phyloP scores from a whole-genome alignment of 2,329 filamentous ascomycete genomes.

The Aschersonia sp. region DNA sequence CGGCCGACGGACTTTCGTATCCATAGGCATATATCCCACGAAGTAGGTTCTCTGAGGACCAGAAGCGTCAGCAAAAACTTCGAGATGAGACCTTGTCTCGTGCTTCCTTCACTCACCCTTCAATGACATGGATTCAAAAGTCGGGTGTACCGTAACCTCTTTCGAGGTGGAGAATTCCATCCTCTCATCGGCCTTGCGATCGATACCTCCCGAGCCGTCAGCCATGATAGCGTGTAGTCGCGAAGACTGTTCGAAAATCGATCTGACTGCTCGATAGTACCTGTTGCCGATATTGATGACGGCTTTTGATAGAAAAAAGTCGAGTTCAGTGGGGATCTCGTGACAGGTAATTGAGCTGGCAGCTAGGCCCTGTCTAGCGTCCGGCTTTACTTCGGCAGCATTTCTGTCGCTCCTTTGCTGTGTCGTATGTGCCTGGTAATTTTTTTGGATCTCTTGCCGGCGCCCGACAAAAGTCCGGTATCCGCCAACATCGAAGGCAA shows the following conservation, averaged over 20 bases:
- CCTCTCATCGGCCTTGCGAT: constrained; percentile 85
- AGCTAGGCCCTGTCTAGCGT: constrained; percentile 1
- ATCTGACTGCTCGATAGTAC: background rate
- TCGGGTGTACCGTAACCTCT: constrained; percentile 89
- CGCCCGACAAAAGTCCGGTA: too few relatives aligned
- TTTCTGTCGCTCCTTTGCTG: too few relatives aligned
- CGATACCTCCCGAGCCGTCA: constrained; percentile 60
- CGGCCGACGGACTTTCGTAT: constrained; percentile 94
- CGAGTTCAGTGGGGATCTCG: background rate
- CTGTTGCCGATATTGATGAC: background rate
- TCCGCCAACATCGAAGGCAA: background rate
- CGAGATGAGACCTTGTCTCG: background rate
- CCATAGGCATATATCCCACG: constrained; percentile 97
- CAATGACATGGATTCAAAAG: constrained; percentile 89
- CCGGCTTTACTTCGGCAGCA: constrained; percentile 17
- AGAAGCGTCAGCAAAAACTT: background rate
- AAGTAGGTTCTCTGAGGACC: constrained; percentile 62
- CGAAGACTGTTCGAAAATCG: background rate
- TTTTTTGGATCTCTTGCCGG: too few relatives aligned
- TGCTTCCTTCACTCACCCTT: constrained; percentile 42
- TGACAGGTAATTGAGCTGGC: background rate
- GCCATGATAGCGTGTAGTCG: constrained; percentile 53
- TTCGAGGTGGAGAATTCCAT: constrained; percentile 98
- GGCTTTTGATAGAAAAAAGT: background rate
- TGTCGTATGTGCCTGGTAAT: too few relatives aligned